Percentiles rank a stretch among this genome's conserved stretches.
Evolutionary conservation across 2,329 filamentous ascomycete genomes (phyloP).

Genomic region (Camillea tinctor): DNA sequence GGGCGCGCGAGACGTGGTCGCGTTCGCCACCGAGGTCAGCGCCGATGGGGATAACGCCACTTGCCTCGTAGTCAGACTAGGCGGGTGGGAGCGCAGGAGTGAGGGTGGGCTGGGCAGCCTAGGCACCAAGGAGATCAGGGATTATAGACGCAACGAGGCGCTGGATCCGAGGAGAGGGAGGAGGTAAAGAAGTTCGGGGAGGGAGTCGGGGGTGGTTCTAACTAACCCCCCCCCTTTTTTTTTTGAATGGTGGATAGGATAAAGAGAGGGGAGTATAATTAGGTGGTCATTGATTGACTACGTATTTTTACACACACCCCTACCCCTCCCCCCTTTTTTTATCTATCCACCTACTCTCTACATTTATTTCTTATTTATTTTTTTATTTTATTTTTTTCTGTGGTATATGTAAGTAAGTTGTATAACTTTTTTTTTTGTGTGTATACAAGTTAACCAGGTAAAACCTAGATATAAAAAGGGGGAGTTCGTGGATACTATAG

Average conservation of each 20-base stretch:
- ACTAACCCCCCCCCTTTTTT: background rate
- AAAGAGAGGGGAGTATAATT: too few species aligned
- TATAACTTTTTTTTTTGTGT: too few species aligned
- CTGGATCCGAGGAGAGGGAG: conserved; percentile 72
- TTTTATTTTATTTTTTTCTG: too few species aligned
- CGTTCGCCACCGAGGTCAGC: conserved; percentile 84
- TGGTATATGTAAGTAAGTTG: too few species aligned
- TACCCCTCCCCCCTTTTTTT: too few species aligned
- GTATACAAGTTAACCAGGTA: too few species aligned
- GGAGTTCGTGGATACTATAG: too few species aligned
- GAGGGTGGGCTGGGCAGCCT: conserved; percentile 88
- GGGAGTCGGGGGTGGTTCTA: background rate
- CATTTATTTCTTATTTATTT: too few species aligned
- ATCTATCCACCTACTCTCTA: too few species aligned
- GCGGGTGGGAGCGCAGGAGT: conserved; percentile 68
- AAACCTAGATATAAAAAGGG: too few species aligned
- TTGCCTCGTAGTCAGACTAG: conserved; percentile 64
- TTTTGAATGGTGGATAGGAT: background rate
- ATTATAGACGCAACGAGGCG: conserved; percentile 78
- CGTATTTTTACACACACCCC: too few species aligned
- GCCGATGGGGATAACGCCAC: conserved; percentile 66
- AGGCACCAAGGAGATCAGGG: conserved; percentile 87
- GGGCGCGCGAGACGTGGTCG: conserved; percentile 74
- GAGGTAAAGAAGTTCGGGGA: conserved; percentile 12
- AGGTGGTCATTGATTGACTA: too few species aligned